Base-by-base conservation (phyloP, 164 flowering plant genomes). In the Dillenia suffruticosa region DNA sequence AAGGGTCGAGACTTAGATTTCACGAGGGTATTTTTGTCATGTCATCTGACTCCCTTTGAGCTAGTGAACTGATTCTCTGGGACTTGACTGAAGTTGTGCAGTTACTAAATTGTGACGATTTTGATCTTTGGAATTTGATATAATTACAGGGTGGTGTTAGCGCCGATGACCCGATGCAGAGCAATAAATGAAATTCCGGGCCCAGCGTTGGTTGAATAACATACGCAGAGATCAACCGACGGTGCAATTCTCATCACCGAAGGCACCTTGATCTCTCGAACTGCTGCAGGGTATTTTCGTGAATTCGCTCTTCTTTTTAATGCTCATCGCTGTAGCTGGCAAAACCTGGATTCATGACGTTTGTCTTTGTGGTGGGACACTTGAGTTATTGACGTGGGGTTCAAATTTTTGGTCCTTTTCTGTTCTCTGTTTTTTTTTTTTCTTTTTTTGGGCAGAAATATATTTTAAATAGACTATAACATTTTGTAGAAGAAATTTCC, bases 281-380 rank as follows among this genome's bases (percentile, higher is more conserved):
- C 76, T 0, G 79, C 76, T 9, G 72, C 76, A 5, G 90, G 96
- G 92, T 86, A 82, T 64, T 70, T 68, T 63, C 65, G 57, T 59
- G 5, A 57, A 51, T 62, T 2, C 40, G 9, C n/a, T 46, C 15
- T 9, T 22, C 3, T 0, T 51, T 52, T 9, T 19, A 10, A 24
- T 12, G 56, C 46, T 8, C 12, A 19, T 44, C 12, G 1, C 4
- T n/a, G 16, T 3, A 14, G 58, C 44, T 15, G 65, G 68, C 64
- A 59, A 65, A 60, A 14, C 12, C 26, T 1, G 1, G 8, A 19
- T 9, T 22, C 6, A 6, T 15, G 40, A 12, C 43, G 1, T 1
- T 10, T 16, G 8, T 9, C 5, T 2, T 50, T 12, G 12, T 50
- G 1, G 16, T 50, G n/a, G 2, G 16, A 3, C 13, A 3, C 53